A percentile compares a stretch with the other conserved stretches of the same genome.
phyloP scores from a whole-genome alignment of 208 protist species.

The Trypanosoma theileri region DNA sequence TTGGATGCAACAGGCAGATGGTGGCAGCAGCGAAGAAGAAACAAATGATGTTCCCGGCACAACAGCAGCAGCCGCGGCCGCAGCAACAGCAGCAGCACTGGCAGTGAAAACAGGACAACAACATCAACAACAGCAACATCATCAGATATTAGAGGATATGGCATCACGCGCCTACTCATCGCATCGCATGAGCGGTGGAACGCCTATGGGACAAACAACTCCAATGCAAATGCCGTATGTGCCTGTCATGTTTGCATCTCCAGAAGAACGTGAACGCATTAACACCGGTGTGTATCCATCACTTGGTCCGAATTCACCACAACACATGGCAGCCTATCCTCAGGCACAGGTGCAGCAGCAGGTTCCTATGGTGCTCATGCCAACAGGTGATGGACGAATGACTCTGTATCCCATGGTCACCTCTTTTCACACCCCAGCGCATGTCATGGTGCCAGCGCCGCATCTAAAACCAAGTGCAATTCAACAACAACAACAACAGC shows the following conservation, averaged over 20 bases:
- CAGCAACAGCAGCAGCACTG: no score
- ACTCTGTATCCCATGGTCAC: slow-evolving; percentile 24
- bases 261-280: not conserved
- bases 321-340: not conserved
- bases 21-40: not conserved
- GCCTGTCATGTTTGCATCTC: not conserved
- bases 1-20: slow-evolving; percentile 3
- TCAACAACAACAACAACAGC: slow-evolving; percentile 9
- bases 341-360: slow-evolving; percentile 3
- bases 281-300: not conserved
- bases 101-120: no score
- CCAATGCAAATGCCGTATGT: no score
- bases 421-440: not conserved
- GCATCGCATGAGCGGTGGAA: no score
- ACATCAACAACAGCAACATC: no score
- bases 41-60: not conserved
- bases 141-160: no score
- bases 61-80: no score
- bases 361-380: slow-evolving; percentile 20
- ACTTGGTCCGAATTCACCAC: not conserved
- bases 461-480: not conserved
- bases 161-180: no score
- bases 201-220: not conserved
- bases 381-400: slow-evolving; percentile 27
- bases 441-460: not conserved